Base-by-base conservation (phyloP, 2,329 filamentous ascomycete species). In the Leptosphaerulina australis region DNA sequence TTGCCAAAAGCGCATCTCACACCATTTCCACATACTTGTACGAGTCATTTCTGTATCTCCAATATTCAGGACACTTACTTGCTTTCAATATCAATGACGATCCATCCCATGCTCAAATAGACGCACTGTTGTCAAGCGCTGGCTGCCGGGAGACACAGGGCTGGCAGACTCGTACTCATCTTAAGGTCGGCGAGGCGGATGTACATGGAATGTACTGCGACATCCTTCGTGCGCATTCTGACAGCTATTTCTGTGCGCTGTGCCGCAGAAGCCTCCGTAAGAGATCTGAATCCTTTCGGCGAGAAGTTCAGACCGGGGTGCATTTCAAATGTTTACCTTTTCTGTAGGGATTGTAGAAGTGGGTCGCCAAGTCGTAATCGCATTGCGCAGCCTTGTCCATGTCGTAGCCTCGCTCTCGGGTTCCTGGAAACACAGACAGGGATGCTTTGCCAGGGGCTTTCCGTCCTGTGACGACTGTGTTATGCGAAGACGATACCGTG, bases 11-110 rank as follows among this genome's bases (percentile, higher is more conserved):
- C 20, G 26, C 33, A 44, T n/a, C 36, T 22, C 26, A 26, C 36
- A 46, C 44, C 38, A 53, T 53, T 34, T 53, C 50, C 50, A 53
- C 50, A 29, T 39, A 38, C 50, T 53, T 22, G 30, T 33, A 47
- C 34, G 44, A 53, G 44, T 38, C 44, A 39, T 15, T 29, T 47
- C 20, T 44, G 38, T 39, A 53, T 43, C 38, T 30, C 37, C 50
- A 44, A 44, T 36, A 46, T 11, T 46, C 10, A 33, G 36, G 20
- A 51, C 41, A 43, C 36, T 43, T 41, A 51, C 31, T 15, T 40
- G 21, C 22, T 17, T 21, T 15, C 29, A 20, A 43, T 33, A 49
- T 50, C 53, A 49, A 26, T 38, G 26, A 33, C 10, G 17, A 35
- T 35, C 22, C 37, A 21, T 11, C n/a, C 30, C 14, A 38, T 50